Percentiles rank a stretch among this genome's conserved stretches.
Evolutionary conservation across 2,329 filamentous ascomycete genomes (phyloP).

Genomic region (Arachnomyces sp.): DNA sequence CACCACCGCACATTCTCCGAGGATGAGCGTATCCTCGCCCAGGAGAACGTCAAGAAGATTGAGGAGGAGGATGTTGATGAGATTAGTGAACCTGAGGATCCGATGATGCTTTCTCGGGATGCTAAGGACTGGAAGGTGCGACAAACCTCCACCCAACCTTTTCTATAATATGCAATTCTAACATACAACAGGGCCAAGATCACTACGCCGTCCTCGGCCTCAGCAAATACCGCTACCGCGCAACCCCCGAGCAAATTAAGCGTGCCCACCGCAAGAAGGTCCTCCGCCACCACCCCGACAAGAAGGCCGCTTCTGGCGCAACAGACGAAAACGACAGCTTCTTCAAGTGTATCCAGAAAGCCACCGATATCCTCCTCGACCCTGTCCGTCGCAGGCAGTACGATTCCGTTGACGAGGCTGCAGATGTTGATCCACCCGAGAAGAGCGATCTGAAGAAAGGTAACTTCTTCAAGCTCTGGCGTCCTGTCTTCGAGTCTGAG

Average conservation of each 20-base stretch:
- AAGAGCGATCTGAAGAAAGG: conserved; percentile 84
- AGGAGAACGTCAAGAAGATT: conserved; percentile 89
- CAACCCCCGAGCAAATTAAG: conserved; percentile 97
- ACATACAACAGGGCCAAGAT: conserved; percentile 64
- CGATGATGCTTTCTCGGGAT: conserved; percentile 81
- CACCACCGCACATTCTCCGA: conserved; percentile 98
- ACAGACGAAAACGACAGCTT: conserved; percentile 87
- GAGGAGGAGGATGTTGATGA: conserved; percentile 86
- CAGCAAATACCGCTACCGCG: conserved; percentile 82
- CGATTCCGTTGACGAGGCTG: conserved; percentile 91
- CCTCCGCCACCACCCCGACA: conserved; percentile 96
- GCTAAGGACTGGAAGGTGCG: conserved; percentile 99
- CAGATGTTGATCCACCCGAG: conserved; percentile 80
- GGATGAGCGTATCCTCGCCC: conserved; percentile 94
- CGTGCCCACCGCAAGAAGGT: conserved; percentile 99
- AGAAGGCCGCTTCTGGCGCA: conserved; percentile 85
- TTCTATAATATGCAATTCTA: neutral
- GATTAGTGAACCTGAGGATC: conserved; percentile 88
- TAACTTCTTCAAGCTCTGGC: conserved; percentile 95
- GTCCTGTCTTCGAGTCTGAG: conserved; percentile 81
- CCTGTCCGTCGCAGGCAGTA: conserved; percentile 88
- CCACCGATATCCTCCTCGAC: conserved; percentile 85
- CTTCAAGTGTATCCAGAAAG: conserved; percentile 99
- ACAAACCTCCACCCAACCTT: conserved; percentile 3
- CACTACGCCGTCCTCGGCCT: conserved; percentile 95